Percentiles rank a stretch among this genome's conserved stretches.
Conservation (phyloP, 2,329 filamentous ascomycete genomes). For the Xylariaceae sp. region DNA sequence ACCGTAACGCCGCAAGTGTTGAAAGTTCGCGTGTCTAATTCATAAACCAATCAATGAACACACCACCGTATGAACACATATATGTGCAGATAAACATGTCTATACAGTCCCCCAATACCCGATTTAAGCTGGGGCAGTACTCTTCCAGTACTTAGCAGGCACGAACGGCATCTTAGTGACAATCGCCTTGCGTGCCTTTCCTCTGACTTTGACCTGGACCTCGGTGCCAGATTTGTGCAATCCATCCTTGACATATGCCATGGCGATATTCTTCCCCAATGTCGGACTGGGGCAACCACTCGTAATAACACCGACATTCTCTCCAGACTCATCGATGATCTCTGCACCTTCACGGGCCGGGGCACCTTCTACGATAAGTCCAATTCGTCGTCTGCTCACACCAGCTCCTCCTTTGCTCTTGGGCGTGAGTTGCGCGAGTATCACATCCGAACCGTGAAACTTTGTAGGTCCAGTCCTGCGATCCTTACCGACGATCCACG, state of each 20-base stretch:
- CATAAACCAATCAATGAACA: not conserved
- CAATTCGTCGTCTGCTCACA: constrained; percentile 71
- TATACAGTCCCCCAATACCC: no score
- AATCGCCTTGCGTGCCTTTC: constrained; percentile 69
- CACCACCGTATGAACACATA: no score
- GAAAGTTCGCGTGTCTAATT: constrained; percentile 1
- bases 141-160: constrained; percentile 70
- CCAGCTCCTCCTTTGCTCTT: constrained; percentile 70
- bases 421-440: constrained; percentile 73
- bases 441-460: constrained; percentile 82
- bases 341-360: constrained; percentile 87
- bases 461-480: constrained; percentile 59
- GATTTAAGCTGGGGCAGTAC: constrained; percentile 19
- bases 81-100: no score
- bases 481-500: constrained; percentile 82
- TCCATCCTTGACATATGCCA: constrained; percentile 85
- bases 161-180: constrained; percentile 91
- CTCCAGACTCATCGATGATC: constrained; percentile 60
- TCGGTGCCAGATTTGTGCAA: constrained; percentile 82
- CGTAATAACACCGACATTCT: constrained; percentile 74
- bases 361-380: constrained; percentile 78
- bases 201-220: constrained; percentile 73
- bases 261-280: constrained; percentile 86
- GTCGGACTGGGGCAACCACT: constrained; percentile 88
- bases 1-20: constrained; percentile 10